phyloP scores from a whole-genome alignment of 768 basidiomycete species.

The Termitomyces sp. region DNA sequence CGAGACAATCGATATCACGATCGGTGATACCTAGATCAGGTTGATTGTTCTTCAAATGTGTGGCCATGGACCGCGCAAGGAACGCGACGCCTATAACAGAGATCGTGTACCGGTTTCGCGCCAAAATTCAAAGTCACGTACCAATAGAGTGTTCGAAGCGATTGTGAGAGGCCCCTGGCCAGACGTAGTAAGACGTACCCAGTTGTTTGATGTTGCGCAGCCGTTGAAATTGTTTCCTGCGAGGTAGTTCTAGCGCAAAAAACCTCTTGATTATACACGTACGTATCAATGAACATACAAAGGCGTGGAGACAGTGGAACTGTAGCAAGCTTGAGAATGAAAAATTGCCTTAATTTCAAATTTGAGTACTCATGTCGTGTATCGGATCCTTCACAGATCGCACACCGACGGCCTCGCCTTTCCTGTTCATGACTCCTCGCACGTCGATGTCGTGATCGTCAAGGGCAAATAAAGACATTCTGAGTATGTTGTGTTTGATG shows the following conservation, averaged over 20 bases:
- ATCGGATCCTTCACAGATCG: conserved; percentile 3
- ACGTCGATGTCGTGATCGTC: background rate
- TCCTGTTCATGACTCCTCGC: background rate
- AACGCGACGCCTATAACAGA: conserved; percentile 59
- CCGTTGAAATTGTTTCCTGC: conserved; percentile 71
- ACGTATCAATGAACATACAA: conserved; percentile 65
- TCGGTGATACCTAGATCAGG: conserved; percentile 60
- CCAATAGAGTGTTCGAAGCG: conserved; percentile 85
- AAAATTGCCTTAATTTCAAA: background rate
- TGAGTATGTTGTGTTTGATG: background rate
- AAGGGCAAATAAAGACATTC: background rate
- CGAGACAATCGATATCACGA: conserved; percentile 71
- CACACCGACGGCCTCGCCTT: background rate
- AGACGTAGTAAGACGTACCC: conserved; percentile 71
- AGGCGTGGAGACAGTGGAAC: conserved; percentile 32
- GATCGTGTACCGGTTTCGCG: background rate
- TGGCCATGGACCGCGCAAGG: conserved; percentile 60
- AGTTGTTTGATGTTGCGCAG: conserved; percentile 76
- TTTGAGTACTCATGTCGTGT: conserved; percentile 2
- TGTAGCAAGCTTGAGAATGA: conserved; percentile 8
- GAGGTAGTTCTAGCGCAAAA: conserved; percentile 1
- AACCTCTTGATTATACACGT: conserved; percentile 16
- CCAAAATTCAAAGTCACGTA: conserved; percentile 20
- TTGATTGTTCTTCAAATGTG: conserved; percentile 52
- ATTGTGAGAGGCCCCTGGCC: conserved; percentile 74